Percentiles rank a stretch among this genome's conserved stretches.
These are phyloP conservation scores for Rhododendron griersonianum DNA, from an alignment of 148 eudicot genomes.

Conservation along the genomic window DNA sequence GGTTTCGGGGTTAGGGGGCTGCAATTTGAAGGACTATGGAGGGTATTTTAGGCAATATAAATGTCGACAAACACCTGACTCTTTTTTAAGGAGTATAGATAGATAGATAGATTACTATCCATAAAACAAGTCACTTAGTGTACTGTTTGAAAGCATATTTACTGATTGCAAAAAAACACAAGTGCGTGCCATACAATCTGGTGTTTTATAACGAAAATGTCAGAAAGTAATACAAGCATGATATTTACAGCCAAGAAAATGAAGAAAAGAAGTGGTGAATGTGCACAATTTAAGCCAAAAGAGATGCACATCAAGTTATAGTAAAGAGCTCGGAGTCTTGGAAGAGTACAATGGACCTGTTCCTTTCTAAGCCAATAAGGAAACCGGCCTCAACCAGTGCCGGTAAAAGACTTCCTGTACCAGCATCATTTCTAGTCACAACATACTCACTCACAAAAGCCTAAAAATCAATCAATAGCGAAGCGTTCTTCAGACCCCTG, in stretches of 20 bases:
- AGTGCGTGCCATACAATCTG: neutral
- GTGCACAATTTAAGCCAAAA: neutral
- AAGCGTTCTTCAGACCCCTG: neutral
- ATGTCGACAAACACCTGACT: too few species aligned
- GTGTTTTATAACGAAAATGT: too few species aligned
- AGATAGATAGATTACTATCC: neutral
- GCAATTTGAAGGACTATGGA: too few species aligned
- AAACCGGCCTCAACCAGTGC: slow-evolving; percentile 90
- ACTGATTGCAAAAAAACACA: too few species aligned
- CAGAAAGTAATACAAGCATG: neutral
- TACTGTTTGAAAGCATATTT: neutral
- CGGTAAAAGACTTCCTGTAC: slow-evolving; percentile 72
- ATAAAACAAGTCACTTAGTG: neutral
- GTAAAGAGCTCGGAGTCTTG: neutral
- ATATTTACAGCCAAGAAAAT: neutral
- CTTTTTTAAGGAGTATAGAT: too few species aligned
- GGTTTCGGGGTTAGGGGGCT: too few species aligned
- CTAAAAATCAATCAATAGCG: slow-evolving; percentile 28
- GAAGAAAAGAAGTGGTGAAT: neutral
- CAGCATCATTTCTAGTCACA: slow-evolving; percentile 65
- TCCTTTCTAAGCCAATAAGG: slow-evolving; percentile 82
- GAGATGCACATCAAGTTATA: neutral
- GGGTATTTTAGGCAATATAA: too few species aligned
- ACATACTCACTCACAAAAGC: slow-evolving; percentile 98
- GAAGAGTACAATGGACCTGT: slow-evolving; percentile 38